Evolutionary conservation across 2,329 filamentous ascomycete genomes (phyloP), one percentile per base, ranked within the genome.

Genomic region (Venturia pyrina): DNA sequence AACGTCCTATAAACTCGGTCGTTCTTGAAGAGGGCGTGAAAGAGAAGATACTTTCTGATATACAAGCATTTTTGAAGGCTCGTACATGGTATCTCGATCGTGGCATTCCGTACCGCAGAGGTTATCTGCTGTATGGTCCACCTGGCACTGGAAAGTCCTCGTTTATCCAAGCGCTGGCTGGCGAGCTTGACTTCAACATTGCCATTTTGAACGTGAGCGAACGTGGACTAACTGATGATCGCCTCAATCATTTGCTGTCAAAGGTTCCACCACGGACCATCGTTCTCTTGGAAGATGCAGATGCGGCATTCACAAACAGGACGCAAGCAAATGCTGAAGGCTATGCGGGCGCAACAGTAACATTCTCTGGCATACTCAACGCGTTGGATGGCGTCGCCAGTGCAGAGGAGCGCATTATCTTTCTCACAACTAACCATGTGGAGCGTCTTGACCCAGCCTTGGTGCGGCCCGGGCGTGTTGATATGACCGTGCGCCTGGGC

Each of bases 91-190:
- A 97, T 73, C 85, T 92, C 62, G 91, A 96, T 72, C 87, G 93
- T n/a, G 93, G 93, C 2, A 96, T 97, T 69, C 93, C 93, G 0
- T 97, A 97, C 72, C 86, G 93, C 21, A 82, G 93, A 66, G 93
- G 93, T 0, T 97, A 97, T 73, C 82, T 97, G 8, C 83, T 97
- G 0, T 91, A 95, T 72, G 93, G 93, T 0, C 92, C 93, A 4
- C 93, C 93, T 0, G 93, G 93, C 0, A 96, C 89, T 53, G 96
- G 91, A 44, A 98, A 96, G 80, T 97, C 89, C 68, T 96, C 91
- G 0, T 98, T 99, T 71, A 97, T 99, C 68, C 92, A 97, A 76
- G 93, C 95, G 0, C 79, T 99, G 53, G 95, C 95, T 0, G 93
- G 92, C n/a, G 88, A 95, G 72, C 78, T 97, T 66, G 91, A 96